A percentile compares a stretch with the other conserved stretches of the same genome.
Conservation (phyloP, 2,329 filamentous ascomycete genomes). For the Claviceps quebecensis region DNA sequence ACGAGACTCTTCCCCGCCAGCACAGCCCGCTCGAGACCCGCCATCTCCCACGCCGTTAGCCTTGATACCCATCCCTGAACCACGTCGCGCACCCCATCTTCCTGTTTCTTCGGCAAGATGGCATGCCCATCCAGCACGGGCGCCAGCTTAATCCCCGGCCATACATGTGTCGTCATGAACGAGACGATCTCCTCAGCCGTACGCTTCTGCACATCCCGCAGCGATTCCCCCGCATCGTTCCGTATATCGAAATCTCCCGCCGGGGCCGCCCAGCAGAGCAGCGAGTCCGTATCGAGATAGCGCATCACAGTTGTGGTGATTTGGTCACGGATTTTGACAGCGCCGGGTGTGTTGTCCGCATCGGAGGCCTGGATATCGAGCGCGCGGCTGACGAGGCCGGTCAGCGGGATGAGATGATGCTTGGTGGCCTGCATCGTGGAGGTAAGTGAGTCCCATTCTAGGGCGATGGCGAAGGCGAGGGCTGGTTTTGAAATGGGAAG, state of each 20-base stretch:
- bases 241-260: slow-evolving; percentile 32
- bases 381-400: slow-evolving; percentile 69
- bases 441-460: slow-evolving; percentile 84
- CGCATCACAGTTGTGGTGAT: slow-evolving; percentile 60
- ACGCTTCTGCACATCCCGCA: slow-evolving; percentile 60
- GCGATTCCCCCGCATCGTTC: slow-evolving; percentile 37
- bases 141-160: slow-evolving; percentile 66
- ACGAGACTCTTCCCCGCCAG: slow-evolving; percentile 80
- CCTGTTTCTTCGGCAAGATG: slow-evolving; percentile 64
- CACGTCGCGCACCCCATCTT: slow-evolving; percentile 58
- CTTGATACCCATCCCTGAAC: slow-evolving; percentile 64
- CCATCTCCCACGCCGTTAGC: slow-evolving; percentile 66
- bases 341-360: slow-evolving; percentile 12
- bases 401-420: slow-evolving; percentile 80
- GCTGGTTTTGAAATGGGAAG: slow-evolving; percentile 64
- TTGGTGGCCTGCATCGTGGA: slow-evolving; percentile 73
- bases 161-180: slow-evolving; percentile 58
- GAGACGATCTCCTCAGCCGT: slow-evolving; percentile 56
- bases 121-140: slow-evolving; percentile 69
- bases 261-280: slow-evolving; percentile 72
- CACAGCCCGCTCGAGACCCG: slow-evolving; percentile 70
- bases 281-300: slow-evolving; percentile 82
- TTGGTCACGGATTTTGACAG: slow-evolving; percentile 42
- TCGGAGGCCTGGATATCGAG: slow-evolving; percentile 68
- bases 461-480: slow-evolving; percentile 70